A percentile compares a stretch with the other conserved stretches of the same genome.
Conservation (phyloP, 2,329 filamentous ascomycete species). For the Colletotrichum neosansevieriae region DNA sequence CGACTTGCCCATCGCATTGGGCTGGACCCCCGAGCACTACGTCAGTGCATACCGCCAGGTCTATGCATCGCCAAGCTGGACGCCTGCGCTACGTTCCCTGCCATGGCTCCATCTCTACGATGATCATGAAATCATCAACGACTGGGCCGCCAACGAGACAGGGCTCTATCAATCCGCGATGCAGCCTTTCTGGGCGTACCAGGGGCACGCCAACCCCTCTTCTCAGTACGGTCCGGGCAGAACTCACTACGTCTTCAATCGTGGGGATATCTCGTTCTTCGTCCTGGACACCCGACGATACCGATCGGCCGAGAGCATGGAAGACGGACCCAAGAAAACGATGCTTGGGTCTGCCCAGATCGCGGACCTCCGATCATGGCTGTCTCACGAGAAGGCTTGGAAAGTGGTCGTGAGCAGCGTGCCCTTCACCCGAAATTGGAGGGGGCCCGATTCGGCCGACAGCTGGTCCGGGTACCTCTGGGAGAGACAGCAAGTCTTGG, state of each 20-base stretch:
- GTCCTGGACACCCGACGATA: constrained; percentile 75
- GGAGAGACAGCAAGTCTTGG: constrained; percentile 71
- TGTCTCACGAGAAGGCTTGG: constrained; percentile 59
- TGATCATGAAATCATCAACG: constrained; percentile 78
- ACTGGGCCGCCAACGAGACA: constrained; percentile 74
- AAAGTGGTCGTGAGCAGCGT: constrained; percentile 75
- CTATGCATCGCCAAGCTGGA: constrained; percentile 76
- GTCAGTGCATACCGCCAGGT: constrained; percentile 68
- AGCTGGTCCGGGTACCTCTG: constrained; percentile 76
- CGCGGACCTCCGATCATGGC: constrained; percentile 68
- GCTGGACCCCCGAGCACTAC: constrained; percentile 41
- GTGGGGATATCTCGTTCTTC: constrained; percentile 75
- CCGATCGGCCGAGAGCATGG: constrained; percentile 55
- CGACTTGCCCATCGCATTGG: constrained; percentile 60
- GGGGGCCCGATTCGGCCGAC: constrained; percentile 64
- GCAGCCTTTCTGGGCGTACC: constrained; percentile 74
- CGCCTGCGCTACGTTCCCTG: constrained; percentile 52
- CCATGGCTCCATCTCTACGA: constrained; percentile 80
- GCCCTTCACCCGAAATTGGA: constrained; percentile 80
- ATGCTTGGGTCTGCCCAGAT: constrained; percentile 74
- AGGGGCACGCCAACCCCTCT: constrained; percentile 73
- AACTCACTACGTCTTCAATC: constrained; percentile 74
- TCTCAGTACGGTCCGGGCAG: constrained; percentile 53
- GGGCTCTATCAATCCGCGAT: constrained; percentile 71
- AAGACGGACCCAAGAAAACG: constrained; percentile 56